phyloP scores from a whole-genome alignment of 805 yeast species.

The Candida schatavii region DNA sequence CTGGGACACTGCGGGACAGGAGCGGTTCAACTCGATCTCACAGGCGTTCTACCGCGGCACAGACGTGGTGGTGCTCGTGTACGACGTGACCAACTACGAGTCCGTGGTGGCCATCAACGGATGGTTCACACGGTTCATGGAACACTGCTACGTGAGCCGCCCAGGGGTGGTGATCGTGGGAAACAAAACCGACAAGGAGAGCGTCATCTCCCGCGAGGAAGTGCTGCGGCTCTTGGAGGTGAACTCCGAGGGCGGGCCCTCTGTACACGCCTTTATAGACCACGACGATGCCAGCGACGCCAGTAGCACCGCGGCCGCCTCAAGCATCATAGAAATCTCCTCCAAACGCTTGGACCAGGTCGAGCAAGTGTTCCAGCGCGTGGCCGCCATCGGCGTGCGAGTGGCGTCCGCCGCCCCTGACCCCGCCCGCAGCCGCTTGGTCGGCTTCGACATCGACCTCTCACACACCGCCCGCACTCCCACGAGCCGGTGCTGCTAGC shows the following conservation, averaged over 20 bases:
- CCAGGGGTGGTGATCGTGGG: slow-evolving; percentile 55
- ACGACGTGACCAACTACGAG: slow-evolving; percentile 53
- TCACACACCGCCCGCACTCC: not conserved
- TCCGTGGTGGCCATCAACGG: slow-evolving; percentile 44
- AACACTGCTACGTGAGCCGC: slow-evolving; percentile 44
- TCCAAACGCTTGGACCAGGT: slow-evolving; percentile 31
- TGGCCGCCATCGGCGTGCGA: slow-evolving; percentile 33
- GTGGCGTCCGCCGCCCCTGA: not conserved
- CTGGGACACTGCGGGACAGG: slow-evolving; percentile 53
- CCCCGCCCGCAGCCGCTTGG: not conserved
- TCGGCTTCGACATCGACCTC: slow-evolving; percentile 4
- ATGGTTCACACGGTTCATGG: slow-evolving; percentile 49
- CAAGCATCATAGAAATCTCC: slow-evolving; percentile 31
- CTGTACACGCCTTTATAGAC: not conserved
- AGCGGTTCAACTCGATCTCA: slow-evolving; percentile 46
- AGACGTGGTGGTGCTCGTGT: slow-evolving; percentile 52
- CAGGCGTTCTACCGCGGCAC: slow-evolving; percentile 59
- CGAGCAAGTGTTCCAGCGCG: slow-evolving; percentile 31
- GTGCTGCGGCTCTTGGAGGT: not conserved
- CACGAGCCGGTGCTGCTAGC: slow-evolving; percentile 3
- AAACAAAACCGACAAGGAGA: slow-evolving; percentile 43
- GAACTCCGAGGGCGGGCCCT: slow-evolving; percentile 4
- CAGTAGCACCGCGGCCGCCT: slow-evolving; percentile 34
- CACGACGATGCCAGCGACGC: no score
- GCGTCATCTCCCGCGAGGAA: slow-evolving; percentile 1